Base-by-base conservation (phyloP, 2,329 filamentous ascomycete genomes). In the Conoideocrella luteorostrata region DNA sequence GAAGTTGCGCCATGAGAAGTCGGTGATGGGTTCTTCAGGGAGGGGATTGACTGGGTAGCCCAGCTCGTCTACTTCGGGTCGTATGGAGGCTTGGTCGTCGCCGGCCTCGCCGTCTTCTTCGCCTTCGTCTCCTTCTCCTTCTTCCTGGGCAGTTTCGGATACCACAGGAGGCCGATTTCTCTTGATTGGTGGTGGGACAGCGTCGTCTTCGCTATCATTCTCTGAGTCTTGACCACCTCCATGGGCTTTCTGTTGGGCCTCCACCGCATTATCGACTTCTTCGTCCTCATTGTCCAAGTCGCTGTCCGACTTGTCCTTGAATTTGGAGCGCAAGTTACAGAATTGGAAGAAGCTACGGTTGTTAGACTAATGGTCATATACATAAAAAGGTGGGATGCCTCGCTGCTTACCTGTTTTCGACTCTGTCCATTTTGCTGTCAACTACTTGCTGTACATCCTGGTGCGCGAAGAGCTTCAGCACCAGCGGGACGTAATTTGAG, bases 1-100 rank as follows among this genome's bases (percentile, higher is more conserved):
- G 71, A 97, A 95, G 63, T 95, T 95, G 55, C 93, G 87, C 65
- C 88, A 88, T 11, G 88, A 95, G 68, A 90, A 97, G 56, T 83
- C 82, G 1, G 88, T 95, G 50, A 97, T 90, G 23, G 88, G 88
- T 47, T 83, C 77, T 2, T 75, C 66, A 1, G 88, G 87, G 7
- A 85, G 71, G 2, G 84, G 77, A 46, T 78, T 77, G 44, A 84
- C 77, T 1, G 88, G 88, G 56, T 88, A 88, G 41, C 90, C 90
- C 13, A 95, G 74, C 61, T 96, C 91, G 62, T 96, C 90, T 30
- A 95, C 86, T 57, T 82, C 77, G 4, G 78, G 77, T 12, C 75
- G 68, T 6, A 56, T 55, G 11, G 63, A 54, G 23, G 52, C 52
- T 43, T 65, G 64, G 17, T 56, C 61, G 9, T 65, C 63, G 11